A percentile compares a stretch with the other conserved stretches of the same genome.
Evolutionary conservation across 495 filamentous ascomycete species (phyloP).

Genomic region (Lophium mytilinum): DNA sequence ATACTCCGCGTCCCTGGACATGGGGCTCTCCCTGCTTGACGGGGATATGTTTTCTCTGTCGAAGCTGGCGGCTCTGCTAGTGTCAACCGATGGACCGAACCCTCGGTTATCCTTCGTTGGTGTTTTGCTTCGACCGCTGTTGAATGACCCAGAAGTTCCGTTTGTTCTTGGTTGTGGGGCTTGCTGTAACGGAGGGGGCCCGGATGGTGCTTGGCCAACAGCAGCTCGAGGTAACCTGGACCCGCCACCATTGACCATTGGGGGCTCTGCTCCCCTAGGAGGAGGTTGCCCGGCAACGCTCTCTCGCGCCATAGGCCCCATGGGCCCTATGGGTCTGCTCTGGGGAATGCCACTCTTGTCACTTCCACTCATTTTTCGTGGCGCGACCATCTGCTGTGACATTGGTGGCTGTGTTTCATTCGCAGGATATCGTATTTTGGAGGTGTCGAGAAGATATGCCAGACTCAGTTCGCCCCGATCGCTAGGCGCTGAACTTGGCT

Average conservation of each 20-base stretch:
- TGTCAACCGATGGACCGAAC: slow-evolving; percentile 46
- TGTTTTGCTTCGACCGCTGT: slow-evolving; percentile 44
- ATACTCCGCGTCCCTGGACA: not conserved
- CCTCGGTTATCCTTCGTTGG: slow-evolving; percentile 40
- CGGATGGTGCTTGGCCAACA: slow-evolving; percentile 61
- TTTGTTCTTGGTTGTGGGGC: slow-evolving; percentile 65
- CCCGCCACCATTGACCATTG: slow-evolving; percentile 21
- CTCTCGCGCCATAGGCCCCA: slow-evolving; percentile 8
- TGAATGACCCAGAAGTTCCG: slow-evolving; percentile 3
- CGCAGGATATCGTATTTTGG: slow-evolving; percentile 89
- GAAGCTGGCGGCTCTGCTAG: slow-evolving; percentile 36
- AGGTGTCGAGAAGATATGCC: slow-evolving; percentile 86
- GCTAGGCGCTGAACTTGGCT: slow-evolving; percentile 78
- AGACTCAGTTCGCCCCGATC: slow-evolving; percentile 77
- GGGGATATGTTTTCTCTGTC: slow-evolving; percentile 44
- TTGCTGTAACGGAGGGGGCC: slow-evolving; percentile 81
- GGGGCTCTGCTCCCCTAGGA: slow-evolving; percentile 29
- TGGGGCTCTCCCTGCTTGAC: slow-evolving; percentile 39
- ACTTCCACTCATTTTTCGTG: slow-evolving; percentile 24
- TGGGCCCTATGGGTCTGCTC: slow-evolving; percentile 10
- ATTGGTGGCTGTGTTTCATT: slow-evolving; percentile 38
- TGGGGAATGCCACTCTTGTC: slow-evolving; percentile 18
- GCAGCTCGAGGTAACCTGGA: slow-evolving; percentile 65
- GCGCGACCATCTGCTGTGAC: slow-evolving; percentile 41
- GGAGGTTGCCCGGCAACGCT: slow-evolving; percentile 17